Percentiles rank a stretch among this genome's conserved stretches.
Conservation (phyloP, 2,329 filamentous ascomycete species). For the Fusarium anthophilum region DNA sequence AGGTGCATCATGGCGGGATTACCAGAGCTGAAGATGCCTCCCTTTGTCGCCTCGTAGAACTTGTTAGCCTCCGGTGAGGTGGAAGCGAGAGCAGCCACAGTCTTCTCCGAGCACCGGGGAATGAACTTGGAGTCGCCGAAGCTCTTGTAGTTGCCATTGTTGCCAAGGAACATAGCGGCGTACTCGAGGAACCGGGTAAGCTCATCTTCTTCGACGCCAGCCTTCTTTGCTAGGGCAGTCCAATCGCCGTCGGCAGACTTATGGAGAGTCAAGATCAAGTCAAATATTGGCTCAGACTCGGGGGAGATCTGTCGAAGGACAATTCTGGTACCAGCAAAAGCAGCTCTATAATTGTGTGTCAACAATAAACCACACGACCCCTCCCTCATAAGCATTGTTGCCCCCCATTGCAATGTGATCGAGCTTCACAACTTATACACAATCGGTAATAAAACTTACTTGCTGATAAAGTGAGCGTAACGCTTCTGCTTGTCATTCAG, state of each 20-base stretch:
- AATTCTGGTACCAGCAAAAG: slow-evolving; percentile 79
- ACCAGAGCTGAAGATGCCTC: slow-evolving; percentile 75
- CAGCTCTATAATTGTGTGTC: slow-evolving; percentile 62
- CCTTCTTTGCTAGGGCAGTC: slow-evolving; percentile 71
- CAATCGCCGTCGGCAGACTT: slow-evolving; percentile 75
- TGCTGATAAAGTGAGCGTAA: slow-evolving; percentile 91
- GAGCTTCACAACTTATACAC: neutral
- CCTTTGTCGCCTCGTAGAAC: slow-evolving; percentile 73
- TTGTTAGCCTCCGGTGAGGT: slow-evolving; percentile 68
- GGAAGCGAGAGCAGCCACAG: slow-evolving; percentile 71
- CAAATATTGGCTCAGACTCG: slow-evolving; percentile 82
- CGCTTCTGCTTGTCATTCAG: slow-evolving; percentile 80
- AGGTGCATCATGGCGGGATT: slow-evolving; percentile 75
- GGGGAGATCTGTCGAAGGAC: slow-evolving; percentile 84
- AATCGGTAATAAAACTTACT: slow-evolving; percentile 57
- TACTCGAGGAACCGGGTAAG: slow-evolving; percentile 79
- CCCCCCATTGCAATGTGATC: slow-evolving; percentile 5
- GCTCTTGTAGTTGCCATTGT: slow-evolving; percentile 86
- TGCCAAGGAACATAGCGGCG: slow-evolving; percentile 80
- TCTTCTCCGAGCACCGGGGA: slow-evolving; percentile 72
- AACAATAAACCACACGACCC: slow-evolving; percentile 18
- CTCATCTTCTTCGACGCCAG: slow-evolving; percentile 70
- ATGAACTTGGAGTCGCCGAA: slow-evolving; percentile 89
- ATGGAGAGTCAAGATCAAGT: slow-evolving; percentile 80
- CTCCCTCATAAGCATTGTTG: slow-evolving; percentile 17